phyloP scores from a whole-genome alignment of 2,329 filamentous ascomycete genomes.

The Emergomyces africanus region DNA sequence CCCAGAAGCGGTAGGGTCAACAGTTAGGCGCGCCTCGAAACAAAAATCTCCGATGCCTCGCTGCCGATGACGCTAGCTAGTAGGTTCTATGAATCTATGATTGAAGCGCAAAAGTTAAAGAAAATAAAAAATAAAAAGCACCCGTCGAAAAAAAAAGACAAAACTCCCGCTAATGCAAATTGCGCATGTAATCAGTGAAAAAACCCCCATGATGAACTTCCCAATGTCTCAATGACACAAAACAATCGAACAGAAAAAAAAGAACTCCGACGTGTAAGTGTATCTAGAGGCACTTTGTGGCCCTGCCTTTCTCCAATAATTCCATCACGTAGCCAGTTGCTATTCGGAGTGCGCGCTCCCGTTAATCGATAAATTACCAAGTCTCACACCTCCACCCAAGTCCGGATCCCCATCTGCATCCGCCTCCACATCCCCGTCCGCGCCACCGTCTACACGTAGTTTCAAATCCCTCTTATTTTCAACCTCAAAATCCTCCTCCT shows the following conservation, averaged over 20 bases:
- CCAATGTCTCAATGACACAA: neutral
- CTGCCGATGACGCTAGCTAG: too few relatives aligned
- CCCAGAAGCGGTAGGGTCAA: neutral
- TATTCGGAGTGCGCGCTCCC: neutral
- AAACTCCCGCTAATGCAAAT: constrained; percentile 6
- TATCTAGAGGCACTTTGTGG: neutral
- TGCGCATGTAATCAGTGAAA: neutral
- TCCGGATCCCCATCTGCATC: neutral
- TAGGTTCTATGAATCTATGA: too few relatives aligned
- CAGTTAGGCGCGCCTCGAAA: neutral
- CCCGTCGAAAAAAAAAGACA: neutral
- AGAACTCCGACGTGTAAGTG: neutral
- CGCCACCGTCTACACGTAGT: neutral
- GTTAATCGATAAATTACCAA: neutral
- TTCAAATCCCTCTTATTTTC: constrained; percentile 21
- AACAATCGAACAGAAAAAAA: neutral
- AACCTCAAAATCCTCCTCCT: constrained; percentile 9
- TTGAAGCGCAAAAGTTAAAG: neutral
- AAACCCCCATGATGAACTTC: neutral
- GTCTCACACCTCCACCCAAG: neutral
- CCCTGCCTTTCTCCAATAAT: neutral
- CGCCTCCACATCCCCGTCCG: neutral
- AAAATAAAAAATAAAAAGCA: neutral
- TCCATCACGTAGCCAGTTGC: neutral
- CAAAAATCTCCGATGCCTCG: too few relatives aligned